Conservation (phyloP, 2,329 filamentous ascomycete species). For the Trichophyton simii region DNA sequence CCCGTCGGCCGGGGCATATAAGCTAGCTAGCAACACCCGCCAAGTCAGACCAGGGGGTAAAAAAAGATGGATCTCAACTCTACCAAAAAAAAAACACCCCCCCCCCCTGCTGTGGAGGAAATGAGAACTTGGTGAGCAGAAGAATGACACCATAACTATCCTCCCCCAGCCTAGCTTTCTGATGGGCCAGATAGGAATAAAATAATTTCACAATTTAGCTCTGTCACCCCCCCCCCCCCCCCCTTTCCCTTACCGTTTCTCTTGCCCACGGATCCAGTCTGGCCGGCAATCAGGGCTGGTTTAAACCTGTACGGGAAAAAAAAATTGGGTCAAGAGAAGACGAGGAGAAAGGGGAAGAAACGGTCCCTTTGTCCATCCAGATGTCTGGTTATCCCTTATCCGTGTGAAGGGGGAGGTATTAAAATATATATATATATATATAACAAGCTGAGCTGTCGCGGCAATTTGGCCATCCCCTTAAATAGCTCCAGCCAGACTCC, state of each 20-base stretch:
- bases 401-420: no score
- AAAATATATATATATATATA: not conserved
- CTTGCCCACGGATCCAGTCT: not conserved
- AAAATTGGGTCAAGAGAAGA: not conserved
- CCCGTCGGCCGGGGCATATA: not conserved
- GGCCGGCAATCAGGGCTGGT: not conserved
- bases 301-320: not conserved
- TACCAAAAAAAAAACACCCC: not conserved
- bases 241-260: not conserved
- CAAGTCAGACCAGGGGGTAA: constrained; percentile 3
- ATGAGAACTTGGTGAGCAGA: not conserved
- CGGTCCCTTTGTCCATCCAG: not conserved
- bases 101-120: not conserved
- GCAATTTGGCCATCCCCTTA: not conserved
- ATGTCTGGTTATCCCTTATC: no score
- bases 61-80: not conserved
- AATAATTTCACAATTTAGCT: constrained; percentile 3
- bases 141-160: not conserved
- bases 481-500: not conserved
- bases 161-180: not conserved
- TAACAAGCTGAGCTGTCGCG: not conserved
- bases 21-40: not conserved
- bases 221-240: not conserved
- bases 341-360: not conserved
- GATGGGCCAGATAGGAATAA: not conserved